phyloP scores from a whole-genome alignment of 371 early-diverging fungal species.

The Mortierella polycephala region DNA sequence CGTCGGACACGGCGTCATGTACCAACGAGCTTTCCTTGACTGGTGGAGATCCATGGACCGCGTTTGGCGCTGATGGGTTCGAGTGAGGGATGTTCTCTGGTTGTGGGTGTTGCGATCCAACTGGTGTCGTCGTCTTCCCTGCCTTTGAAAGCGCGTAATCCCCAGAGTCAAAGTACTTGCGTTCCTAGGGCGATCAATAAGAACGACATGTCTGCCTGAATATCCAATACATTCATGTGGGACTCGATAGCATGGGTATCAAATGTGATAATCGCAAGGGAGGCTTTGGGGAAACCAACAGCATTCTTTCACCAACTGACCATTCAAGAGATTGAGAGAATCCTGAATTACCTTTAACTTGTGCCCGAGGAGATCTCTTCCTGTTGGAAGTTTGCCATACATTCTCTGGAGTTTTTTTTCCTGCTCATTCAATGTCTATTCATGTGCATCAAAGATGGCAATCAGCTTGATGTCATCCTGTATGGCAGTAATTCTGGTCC shows the following conservation, averaged over 20 bases:
- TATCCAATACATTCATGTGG: too few species aligned
- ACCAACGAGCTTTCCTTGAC: conserved; percentile 74
- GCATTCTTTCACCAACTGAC: background rate
- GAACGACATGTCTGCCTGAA: background rate
- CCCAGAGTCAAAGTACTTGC: conserved; percentile 98
- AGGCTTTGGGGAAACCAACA: too few species aligned
- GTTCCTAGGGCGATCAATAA: conserved; percentile 65
- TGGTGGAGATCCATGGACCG: conserved; percentile 63
- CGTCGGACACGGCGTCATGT: conserved; percentile 54
- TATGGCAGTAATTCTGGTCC: background rate
- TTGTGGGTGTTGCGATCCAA: conserved; percentile 92
- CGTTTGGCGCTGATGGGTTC: conserved; percentile 67
- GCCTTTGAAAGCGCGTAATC: conserved; percentile 97
- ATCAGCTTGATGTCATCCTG: background rate
- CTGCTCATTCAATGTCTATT: conserved; percentile 78
- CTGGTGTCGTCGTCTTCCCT: conserved; percentile 82
- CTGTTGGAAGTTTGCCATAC: conserved; percentile 89
- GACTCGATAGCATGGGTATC: too few species aligned
- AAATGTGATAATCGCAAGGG: too few species aligned
- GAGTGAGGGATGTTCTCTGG: conserved; percentile 95
- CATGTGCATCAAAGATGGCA: background rate
- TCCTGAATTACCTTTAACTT: conserved; percentile 73
- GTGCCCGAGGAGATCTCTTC: conserved; percentile 79
- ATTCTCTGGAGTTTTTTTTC: conserved; percentile 83
- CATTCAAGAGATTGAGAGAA: background rate